A percentile compares a stretch with the other conserved stretches of the same genome.
These are phyloP conservation scores for Colletotrichum liaoningense DNA, from an alignment of 2,329 filamentous ascomycete genomes.

Conservation along the genomic window DNA sequence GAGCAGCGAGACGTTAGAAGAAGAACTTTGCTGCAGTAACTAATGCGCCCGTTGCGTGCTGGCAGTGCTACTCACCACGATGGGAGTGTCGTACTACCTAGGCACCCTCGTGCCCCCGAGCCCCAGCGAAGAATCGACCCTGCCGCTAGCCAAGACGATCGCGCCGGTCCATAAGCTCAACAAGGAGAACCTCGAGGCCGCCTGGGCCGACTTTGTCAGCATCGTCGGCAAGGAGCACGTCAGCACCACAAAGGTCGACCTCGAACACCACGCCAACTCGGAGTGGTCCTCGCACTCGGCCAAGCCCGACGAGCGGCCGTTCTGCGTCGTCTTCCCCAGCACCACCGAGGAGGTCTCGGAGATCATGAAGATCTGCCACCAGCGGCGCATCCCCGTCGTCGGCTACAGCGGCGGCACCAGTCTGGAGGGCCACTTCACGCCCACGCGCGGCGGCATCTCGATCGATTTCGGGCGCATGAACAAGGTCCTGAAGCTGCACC, in stretches of 20 bases:
- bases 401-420: slow-evolving; percentile 90
- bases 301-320: slow-evolving; percentile 62
- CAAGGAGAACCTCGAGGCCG: slow-evolving; percentile 73
- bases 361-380: slow-evolving; percentile 90
- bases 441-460: slow-evolving; percentile 85
- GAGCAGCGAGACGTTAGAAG: not conserved
- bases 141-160: slow-evolving; percentile 63
- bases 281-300: slow-evolving; percentile 72
- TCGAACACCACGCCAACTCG: slow-evolving; percentile 68
- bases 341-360: slow-evolving; percentile 86
- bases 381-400: slow-evolving; percentile 83
- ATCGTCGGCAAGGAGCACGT: slow-evolving; percentile 75
- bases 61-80: slow-evolving; percentile 63
- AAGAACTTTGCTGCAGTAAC: not conserved
- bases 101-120: slow-evolving; percentile 66
- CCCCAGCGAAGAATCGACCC: slow-evolving; percentile 65
- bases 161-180: slow-evolving; percentile 68
- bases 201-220: slow-evolving; percentile 75
- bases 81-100: slow-evolving; percentile 67
- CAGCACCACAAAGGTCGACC: slow-evolving; percentile 67
- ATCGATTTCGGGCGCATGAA: slow-evolving; percentile 91
- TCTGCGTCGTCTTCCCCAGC: slow-evolving; percentile 80
- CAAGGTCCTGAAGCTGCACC: slow-evolving; percentile 80
- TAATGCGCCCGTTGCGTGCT: slow-evolving; percentile 7
- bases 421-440: slow-evolving; percentile 88